Base-by-base conservation (phyloP, 2,329 filamentous ascomycete species). In the Fusarium xylarioides region DNA sequence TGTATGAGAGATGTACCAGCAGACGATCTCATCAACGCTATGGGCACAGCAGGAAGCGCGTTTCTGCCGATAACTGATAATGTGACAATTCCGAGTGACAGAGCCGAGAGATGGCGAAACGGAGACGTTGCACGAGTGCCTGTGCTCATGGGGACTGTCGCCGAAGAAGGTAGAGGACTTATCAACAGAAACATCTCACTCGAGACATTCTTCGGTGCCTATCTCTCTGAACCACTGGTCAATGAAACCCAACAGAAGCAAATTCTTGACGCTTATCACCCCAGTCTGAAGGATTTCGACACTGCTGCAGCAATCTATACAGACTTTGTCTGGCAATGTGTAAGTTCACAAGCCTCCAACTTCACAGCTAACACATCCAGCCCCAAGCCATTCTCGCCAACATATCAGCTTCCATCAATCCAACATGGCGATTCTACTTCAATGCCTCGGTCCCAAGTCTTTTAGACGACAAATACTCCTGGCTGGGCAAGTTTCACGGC, bases 381-480 rank as follows among this genome's bases (percentile, higher is more conserved):
- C 78, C 78, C 9, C 74, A 79, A 18, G 66, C 53, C 4, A 76
- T 75, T 4, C 63, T 78, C 0, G 74, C 78, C 47, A 70, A 73
- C n/a, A 47, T 71, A 6, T 76, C 78, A 2, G 52, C 76, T 3
- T 58, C 72, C 1, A 34, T 69, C 7, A 74, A 64, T 26, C 70
- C 77, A 19, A 76, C 74, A 3, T 80, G 79, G 79, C 71, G 76
- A 18, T 77, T 74, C 62, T 71, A 68, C 67, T 78, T 77, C 71
- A 80, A 79, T 54, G 46, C 68, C 11, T 80, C 78, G 4, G 47
- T 76, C 28, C 62, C 69, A 1, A 69, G 68, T n/a, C 53, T 76
- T 15, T 32, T 79, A 5, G 72, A 70, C 4, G 38, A 64, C 2
- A 38, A 76, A 23, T 76, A 71, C 47, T 43, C 32, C 3, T 80